Percentiles rank a stretch among this genome's conserved stretches.
These are phyloP conservation scores for Candida chilensis DNA, from an alignment of 805 yeast species.

Conservation along the genomic window DNA sequence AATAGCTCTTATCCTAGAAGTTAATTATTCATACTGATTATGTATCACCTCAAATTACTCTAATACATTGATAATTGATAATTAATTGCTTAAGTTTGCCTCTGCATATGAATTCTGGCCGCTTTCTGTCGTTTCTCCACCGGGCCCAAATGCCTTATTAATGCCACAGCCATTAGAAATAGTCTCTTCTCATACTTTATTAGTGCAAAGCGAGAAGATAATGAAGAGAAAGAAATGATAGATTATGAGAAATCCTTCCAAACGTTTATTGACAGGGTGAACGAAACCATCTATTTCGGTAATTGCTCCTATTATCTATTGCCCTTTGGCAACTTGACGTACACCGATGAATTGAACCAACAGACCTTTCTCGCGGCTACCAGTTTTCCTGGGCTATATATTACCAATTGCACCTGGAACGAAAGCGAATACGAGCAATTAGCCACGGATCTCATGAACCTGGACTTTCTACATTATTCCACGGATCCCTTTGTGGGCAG, in stretches of 20 bases:
- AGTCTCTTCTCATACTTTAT: too few species aligned
- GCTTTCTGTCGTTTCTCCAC: neutral
- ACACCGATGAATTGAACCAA: neutral
- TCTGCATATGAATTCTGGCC: too few species aligned
- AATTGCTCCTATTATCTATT: conserved; percentile 1
- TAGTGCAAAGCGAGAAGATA: neutral
- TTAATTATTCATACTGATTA: too few species aligned
- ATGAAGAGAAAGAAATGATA: neutral
- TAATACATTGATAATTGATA: too few species aligned
- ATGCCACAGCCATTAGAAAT: too few species aligned
- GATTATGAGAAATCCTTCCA: neutral
- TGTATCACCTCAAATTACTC: too few species aligned
- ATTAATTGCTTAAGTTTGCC: too few species aligned
- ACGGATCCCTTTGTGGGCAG: conserved; percentile 26
- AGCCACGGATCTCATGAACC: too few species aligned
- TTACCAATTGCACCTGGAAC: neutral
- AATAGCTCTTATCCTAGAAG: too few species aligned
- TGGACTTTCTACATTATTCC: too few species aligned
- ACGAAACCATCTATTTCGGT: neutral
- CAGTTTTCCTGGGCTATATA: neutral
- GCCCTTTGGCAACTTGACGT: neutral
- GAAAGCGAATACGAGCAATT: too few species aligned
- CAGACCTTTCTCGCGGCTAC: neutral
- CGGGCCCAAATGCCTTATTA: neutral
- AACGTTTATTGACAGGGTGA: neutral